A percentile compares a stretch with the other conserved stretches of the same genome.
These are phyloP conservation scores for Pythium biforme DNA, from an alignment of 352 stramenopile genomes.

Conservation along the genomic window DNA sequence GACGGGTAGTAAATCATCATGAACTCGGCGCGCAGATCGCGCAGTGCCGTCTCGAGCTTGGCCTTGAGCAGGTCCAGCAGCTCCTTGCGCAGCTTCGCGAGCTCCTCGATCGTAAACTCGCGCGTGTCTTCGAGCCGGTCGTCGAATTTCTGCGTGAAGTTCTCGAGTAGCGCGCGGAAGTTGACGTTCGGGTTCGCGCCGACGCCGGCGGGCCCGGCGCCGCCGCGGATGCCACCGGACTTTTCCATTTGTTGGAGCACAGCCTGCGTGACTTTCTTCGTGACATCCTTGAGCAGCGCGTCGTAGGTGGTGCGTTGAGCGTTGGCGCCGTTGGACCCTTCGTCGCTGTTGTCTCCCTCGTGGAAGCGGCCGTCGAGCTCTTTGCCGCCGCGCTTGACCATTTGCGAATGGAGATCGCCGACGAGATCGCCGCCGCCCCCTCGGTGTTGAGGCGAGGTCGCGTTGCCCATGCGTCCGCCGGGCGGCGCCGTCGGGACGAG, in stretches of 20 bases:
- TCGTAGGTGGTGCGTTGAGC: conserved; percentile 68
- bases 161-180: conserved; percentile 66
- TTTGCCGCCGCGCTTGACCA: conserved; percentile 34
- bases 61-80: conserved; percentile 61
- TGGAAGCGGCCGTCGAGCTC: conserved; percentile 51
- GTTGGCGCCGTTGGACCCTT: background rate
- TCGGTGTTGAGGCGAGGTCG: background rate
- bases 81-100: conserved; percentile 61
- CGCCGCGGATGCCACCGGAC: conserved; percentile 13
- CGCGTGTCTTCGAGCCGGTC: conserved; percentile 61
- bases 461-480: background rate
- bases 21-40: conserved; percentile 64
- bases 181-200: conserved; percentile 55
- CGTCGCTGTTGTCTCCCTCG: conserved; percentile 26
- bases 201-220: conserved; percentile 29
- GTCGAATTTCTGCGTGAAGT: conserved; percentile 74
- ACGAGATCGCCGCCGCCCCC: conserved; percentile 42
- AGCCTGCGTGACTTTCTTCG: conserved; percentile 69
- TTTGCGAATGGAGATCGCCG: conserved; percentile 55
- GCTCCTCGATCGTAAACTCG: conserved; percentile 60
- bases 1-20: conserved; percentile 42
- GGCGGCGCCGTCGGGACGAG: conserved; percentile 9
- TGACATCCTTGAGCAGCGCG: conserved; percentile 68
- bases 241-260: conserved; percentile 53
- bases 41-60: conserved; percentile 51